Percentiles rank a stretch among this genome's conserved stretches.
These are phyloP conservation scores for Phyllosticta citrichinensis DNA, from an alignment of 2,329 filamentous ascomycete genomes.

Conservation along the genomic window DNA sequence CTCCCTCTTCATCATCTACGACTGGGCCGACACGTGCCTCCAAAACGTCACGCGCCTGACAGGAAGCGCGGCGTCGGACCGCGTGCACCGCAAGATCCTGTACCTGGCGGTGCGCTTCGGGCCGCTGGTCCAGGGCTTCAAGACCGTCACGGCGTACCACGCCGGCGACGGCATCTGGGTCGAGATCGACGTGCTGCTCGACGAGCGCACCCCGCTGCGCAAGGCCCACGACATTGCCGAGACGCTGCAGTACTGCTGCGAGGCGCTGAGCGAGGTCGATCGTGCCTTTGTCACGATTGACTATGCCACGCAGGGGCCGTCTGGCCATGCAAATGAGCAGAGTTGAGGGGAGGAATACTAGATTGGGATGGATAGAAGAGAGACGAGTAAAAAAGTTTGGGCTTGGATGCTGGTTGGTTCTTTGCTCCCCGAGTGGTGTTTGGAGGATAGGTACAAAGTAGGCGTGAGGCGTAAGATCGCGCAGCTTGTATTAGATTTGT, in stretches of 20 bases:
- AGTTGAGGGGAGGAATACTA: not conserved
- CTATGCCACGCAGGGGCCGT: conserved; percentile 33
- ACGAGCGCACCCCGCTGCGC: conserved; percentile 42
- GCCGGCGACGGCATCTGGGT: conserved; percentile 54
- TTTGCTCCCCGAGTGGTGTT: too few species aligned
- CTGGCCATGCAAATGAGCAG: conserved; percentile 28
- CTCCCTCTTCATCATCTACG: conserved; percentile 58
- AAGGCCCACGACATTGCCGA: conserved; percentile 51
- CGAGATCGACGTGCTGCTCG: conserved; percentile 51
- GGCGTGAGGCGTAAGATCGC: too few species aligned
- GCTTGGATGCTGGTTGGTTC: too few species aligned
- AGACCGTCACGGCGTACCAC: conserved; percentile 49
- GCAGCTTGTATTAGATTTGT: too few species aligned
- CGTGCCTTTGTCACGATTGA: conserved; percentile 43
- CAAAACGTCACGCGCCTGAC: conserved; percentile 50
- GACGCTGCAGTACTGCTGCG: conserved; percentile 52
- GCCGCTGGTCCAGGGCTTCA: conserved; percentile 44
- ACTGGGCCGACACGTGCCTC: conserved; percentile 54
- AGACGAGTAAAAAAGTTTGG: too few species aligned
- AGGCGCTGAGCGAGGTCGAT: conserved; percentile 42
- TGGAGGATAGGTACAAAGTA: too few species aligned
- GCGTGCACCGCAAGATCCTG: conserved; percentile 46
- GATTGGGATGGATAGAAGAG: not conserved
- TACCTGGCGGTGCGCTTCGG: conserved; percentile 50
- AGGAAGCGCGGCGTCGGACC: conserved; percentile 45